Evolutionary conservation across 306 rosid genomes (phyloP).

Genomic region (Sicyos baderoa): DNA sequence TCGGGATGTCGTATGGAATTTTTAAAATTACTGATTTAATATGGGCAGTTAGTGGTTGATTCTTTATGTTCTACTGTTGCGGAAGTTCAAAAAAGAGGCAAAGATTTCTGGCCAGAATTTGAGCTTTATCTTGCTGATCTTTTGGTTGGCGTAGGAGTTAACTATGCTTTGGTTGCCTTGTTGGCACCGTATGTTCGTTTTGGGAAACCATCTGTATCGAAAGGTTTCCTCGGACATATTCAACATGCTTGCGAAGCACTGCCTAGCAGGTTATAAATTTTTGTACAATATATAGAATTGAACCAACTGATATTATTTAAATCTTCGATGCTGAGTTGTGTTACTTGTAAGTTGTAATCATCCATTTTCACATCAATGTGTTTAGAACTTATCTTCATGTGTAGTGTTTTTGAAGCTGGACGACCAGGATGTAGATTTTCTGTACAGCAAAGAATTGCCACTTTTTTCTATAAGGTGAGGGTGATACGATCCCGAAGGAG

Average conservation of each 20-base stretch:
- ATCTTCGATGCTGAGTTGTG: not conserved
- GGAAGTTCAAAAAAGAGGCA: conserved; percentile 49
- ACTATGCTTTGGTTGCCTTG: conserved; percentile 44
- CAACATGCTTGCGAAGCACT: conserved; percentile 37
- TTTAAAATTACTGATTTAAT: conserved; percentile 14
- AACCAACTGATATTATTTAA: no score
- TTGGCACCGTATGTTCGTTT: conserved; percentile 42
- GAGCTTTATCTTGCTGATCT: conserved; percentile 47
- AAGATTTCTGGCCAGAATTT: conserved; percentile 48
- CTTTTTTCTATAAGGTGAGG: conserved; percentile 39
- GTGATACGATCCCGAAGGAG: no score
- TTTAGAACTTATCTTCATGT: not conserved
- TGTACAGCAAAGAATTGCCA: conserved; percentile 32
- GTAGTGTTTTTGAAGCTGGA: conserved; percentile 50
- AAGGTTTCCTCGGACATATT: conserved; percentile 31
- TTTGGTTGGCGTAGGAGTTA: conserved; percentile 43
- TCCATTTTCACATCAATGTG: not conserved
- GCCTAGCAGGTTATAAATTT: conserved; percentile 36
- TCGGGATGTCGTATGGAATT: conserved; percentile 3
- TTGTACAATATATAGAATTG: not conserved
- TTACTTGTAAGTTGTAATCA: not conserved
- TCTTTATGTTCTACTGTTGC: conserved; percentile 54
- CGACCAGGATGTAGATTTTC: conserved; percentile 40
- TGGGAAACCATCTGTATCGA: conserved; percentile 38
- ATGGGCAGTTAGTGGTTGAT: conserved; percentile 70